Percentiles rank a stretch among this genome's conserved stretches.
Evolutionary conservation across 441 rosid species (phyloP).

Genomic region (Isatis lusitanica): DNA sequence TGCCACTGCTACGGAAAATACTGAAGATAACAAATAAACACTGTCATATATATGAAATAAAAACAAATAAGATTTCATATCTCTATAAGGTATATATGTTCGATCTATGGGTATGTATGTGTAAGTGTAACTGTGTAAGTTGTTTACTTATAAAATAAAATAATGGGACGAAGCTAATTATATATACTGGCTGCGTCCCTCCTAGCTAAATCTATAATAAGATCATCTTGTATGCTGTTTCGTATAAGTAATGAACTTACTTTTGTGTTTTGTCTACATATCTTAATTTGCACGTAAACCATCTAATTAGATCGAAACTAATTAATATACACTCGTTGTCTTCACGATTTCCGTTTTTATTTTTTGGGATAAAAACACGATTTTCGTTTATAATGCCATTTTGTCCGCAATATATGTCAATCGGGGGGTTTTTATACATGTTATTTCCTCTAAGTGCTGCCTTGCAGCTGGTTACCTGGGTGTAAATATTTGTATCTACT

Average conservation of each 20-base stretch:
- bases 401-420: too few relatives aligned
- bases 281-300: not conserved
- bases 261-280: not conserved
- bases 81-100: not conserved
- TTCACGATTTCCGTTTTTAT: too few relatives aligned
- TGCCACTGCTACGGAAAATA: conserved; percentile 26
- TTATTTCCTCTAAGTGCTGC: too few relatives aligned
- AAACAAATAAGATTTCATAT: not conserved
- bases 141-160: conserved; percentile 4
- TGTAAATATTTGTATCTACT: too few relatives aligned
- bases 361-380: too few relatives aligned
- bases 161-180: not conserved
- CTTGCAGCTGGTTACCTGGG: too few relatives aligned
- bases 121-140: not conserved
- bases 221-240: conserved; percentile 4
- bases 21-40: not conserved
- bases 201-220: not conserved
- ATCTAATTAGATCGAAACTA: not conserved
- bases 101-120: not conserved
- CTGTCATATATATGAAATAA: not conserved
- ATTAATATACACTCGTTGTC: too few relatives aligned
- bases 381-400: not conserved
- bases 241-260: not conserved
- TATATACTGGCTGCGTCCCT: not conserved
- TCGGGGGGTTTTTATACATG: too few relatives aligned